Base-by-base conservation (phyloP, 139 green algal species). In the Chlamydomonas eustigma region DNA sequence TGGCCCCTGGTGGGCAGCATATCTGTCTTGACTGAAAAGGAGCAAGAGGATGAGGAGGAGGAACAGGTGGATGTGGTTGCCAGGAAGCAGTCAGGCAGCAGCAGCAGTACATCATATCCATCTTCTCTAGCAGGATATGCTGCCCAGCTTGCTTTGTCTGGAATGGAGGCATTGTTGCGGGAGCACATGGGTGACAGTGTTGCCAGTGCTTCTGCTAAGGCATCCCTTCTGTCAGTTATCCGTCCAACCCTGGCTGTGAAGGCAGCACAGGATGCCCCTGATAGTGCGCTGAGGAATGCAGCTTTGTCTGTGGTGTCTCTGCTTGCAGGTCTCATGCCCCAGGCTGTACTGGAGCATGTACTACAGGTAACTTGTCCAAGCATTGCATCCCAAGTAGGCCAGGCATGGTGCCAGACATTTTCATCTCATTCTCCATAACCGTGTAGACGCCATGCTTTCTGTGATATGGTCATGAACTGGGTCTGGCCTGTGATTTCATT, bases 301-400 rank as follows among this genome's bases (percentile, higher is more conserved):
- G 86, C 91, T 31, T 83, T 96, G 75, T 67, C 68, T 67, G 82
- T 96, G 80, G 63, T 95, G 31, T 74, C 78, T 2, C 33, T 72
- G 34, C 75, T 93, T 44, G 86, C 83, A 1, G 39, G 37, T 3
- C 31, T 65, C 32, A 80, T 69, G 64, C 88, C 88, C 4, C 63
- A 89, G 31, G 70, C 75, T 1, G 81, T 82, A 35, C 80, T 94
- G 72, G 51, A 52, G 0, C 87, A 93, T 37, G 88, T 94, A 8
- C 64, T 90, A 37, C 73, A 92, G 83, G 87, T 91, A 37, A 58
- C 12, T 18, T 58, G 12, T 28, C 44, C 44, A 18, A 58, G 12
- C 12, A 58, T 58, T 58, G 44, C 44, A 28, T 28, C 44, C 44
- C 18, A 58, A 58, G 44, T 18, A 18, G 12, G 12, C 44, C 12